Base-by-base conservation (phyloP, 306 rosid species). In the Dryas octopetala region DNA sequence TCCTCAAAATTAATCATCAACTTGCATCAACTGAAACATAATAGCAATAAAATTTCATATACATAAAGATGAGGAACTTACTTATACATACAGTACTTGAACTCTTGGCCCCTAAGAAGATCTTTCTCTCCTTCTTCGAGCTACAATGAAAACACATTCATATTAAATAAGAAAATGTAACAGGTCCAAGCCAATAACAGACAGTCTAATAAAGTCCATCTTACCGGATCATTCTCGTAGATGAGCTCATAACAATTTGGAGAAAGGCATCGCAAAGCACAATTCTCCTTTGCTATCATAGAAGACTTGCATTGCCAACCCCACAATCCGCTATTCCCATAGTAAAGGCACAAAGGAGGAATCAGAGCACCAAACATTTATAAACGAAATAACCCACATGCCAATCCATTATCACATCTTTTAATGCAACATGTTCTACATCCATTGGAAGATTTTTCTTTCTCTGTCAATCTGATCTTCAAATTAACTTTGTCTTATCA, bases 91-190 rank as follows among this genome's bases (percentile, higher is more conserved):
- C 98, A 94, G 79, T 86, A 90, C 78, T 94, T 91, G 83, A 71
- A 91, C 86, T 94, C 96, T 81, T 91, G 97, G 75, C 96, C 72
- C 62, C 98, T 89, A 76, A 66, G 14, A 9, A 84, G 84, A 84
- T 94, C 98, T 71, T 91, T 94, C 78, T 91, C 98, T 79, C 98
- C 98, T 76, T 91, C 98, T 79, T 94, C 98, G 13, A 91, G 97
- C 98, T 94, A 79, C 85, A 87, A 78, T 6, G 32, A 73, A 45
- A 79, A 45, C 7, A 62, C 57, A 80, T 7, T 32, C 48, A 16
- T 5, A 26, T 26, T 73, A 70, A 50, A 66, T 6, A 10, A 62
- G 5, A 47, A 47, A 49, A 15, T 12, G 5, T 17, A 76, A 54
- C 19, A n/a, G 7, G 9, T 41, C n/a, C 32, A 23, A 58, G 32